Percentiles rank a stretch among this genome's conserved stretches.
These are phyloP conservation scores for Stagonosporopsis cucurbitacearum DNA, from an alignment of 2,329 filamentous ascomycete species.

Conservation along the genomic window DNA sequence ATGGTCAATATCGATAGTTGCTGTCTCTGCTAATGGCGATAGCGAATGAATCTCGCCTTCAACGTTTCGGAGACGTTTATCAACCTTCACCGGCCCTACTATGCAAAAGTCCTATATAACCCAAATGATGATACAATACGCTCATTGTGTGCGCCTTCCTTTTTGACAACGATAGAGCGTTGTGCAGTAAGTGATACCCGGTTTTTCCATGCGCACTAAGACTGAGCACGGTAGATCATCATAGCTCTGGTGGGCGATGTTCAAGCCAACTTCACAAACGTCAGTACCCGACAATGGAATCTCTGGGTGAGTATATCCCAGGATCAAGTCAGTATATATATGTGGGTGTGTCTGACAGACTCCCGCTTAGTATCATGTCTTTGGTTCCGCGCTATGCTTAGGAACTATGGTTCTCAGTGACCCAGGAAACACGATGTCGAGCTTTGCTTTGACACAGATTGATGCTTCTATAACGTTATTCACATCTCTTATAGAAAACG, in stretches of 20 bases:
- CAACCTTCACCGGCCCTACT: slow-evolving; percentile 11
- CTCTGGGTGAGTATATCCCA: neutral
- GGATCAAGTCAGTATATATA: neutral
- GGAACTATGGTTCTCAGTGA: slow-evolving; percentile 6
- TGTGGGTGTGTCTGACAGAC: no score
- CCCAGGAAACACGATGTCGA: slow-evolving; percentile 2
- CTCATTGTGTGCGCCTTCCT: neutral
- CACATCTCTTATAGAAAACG: slow-evolving; percentile 1
- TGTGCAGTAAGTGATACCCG: slow-evolving; percentile 3
- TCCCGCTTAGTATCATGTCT: slow-evolving; percentile 5
- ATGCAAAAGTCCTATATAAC: slow-evolving; percentile 3
- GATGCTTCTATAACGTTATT: slow-evolving; percentile 5
- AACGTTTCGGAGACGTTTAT: slow-evolving; percentile 10
- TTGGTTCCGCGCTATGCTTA: slow-evolving; percentile 5
- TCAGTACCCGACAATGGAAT: slow-evolving; percentile 5
- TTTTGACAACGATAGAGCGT: slow-evolving; percentile 7
- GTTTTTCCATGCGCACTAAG: neutral
- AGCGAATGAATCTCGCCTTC: slow-evolving; percentile 10
- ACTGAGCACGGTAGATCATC: slow-evolving; percentile 1
- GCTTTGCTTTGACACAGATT: slow-evolving; percentile 4
- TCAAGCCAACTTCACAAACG: neutral
- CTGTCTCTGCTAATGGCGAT: neutral
- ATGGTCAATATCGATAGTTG: neutral
- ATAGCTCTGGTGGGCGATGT: slow-evolving; percentile 1
- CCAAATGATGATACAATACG: neutral